Evolutionary conservation across 768 basidiomycete species (phyloP).

Genomic region (Gautieria morchelliformis): DNA sequence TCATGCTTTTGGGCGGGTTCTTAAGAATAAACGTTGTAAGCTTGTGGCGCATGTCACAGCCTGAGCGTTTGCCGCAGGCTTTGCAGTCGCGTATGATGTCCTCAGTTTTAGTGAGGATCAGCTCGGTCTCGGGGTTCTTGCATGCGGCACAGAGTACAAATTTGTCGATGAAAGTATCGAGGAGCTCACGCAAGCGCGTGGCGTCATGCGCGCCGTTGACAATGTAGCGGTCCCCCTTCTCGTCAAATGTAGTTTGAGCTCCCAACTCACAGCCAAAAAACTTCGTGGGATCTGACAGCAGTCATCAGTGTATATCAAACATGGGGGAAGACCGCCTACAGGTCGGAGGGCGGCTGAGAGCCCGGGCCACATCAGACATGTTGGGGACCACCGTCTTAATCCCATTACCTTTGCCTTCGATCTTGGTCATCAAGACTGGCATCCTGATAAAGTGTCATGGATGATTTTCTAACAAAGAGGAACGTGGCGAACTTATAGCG

Average conservation of each 20-base stretch:
- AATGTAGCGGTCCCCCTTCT: slow-evolving; percentile 96
- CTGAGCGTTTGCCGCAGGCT: slow-evolving; percentile 90
- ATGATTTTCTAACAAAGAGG: background rate
- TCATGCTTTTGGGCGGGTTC: slow-evolving; percentile 75
- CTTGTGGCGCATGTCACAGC: slow-evolving; percentile 94
- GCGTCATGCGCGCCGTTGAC: slow-evolving; percentile 97
- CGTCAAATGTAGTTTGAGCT: slow-evolving; percentile 93
- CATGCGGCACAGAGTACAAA: slow-evolving; percentile 95
- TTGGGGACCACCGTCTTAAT: slow-evolving; percentile 99
- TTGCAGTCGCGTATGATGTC: slow-evolving; percentile 95
- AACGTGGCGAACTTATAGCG: slow-evolving; percentile 59
- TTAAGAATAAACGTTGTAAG: slow-evolving; percentile 93
- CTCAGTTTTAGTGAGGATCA: slow-evolving; percentile 82
- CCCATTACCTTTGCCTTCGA: slow-evolving; percentile 98
- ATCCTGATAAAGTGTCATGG: slow-evolving; percentile 43
- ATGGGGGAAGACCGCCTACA: slow-evolving; percentile 23
- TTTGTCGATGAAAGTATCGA: slow-evolving; percentile 96
- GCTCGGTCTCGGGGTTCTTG: slow-evolving; percentile 99
- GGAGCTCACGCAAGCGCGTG: slow-evolving; percentile 83
- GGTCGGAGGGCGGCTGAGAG: slow-evolving; percentile 87
- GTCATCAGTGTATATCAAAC: background rate
- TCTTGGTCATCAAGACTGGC: slow-evolving; percentile 91
- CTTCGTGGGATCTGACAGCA: slow-evolving; percentile 76
- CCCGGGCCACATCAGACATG: slow-evolving; percentile 95
- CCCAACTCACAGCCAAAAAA: slow-evolving; percentile 99